These are phyloP conservation scores for Pelargonium myrrhifolium DNA, from an alignment of 441 rosid species.

Conservation along the genomic window DNA sequence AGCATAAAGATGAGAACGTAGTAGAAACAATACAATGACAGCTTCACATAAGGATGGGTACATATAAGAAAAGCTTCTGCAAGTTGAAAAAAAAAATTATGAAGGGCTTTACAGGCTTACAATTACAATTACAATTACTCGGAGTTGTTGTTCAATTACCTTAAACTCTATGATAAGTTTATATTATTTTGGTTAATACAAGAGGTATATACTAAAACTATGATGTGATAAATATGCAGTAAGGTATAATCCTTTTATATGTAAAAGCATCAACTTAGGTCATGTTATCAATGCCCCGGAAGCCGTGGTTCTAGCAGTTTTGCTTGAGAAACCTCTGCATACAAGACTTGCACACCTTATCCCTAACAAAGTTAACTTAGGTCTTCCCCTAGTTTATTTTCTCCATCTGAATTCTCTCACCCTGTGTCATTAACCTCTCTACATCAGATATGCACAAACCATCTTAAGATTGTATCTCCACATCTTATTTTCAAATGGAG, in stretches of 20 bases:
- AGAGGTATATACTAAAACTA: not conserved
- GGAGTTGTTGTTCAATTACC: not conserved
- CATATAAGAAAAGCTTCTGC: not conserved
- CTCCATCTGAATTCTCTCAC: too few species aligned
- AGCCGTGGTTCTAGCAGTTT: too few species aligned
- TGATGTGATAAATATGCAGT: not conserved
- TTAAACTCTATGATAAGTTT: not conserved
- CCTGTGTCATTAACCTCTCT: too few species aligned
- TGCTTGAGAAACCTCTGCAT: too few species aligned
- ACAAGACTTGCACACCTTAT: not conserved
- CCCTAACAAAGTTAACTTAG: not conserved
- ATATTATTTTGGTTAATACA: not conserved
- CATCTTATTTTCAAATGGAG: not conserved
- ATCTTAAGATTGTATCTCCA: not conserved
- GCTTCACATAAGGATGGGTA: not conserved
- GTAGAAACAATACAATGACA: conserved; percentile 6
- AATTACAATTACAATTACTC: not conserved
- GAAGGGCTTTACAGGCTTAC: not conserved
- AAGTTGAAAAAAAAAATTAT: not conserved
- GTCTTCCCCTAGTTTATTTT: too few species aligned
- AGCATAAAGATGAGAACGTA: not conserved
- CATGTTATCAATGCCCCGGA: not conserved
- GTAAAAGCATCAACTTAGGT: not conserved
- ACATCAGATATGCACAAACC: not conserved
- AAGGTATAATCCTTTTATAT: not conserved